Base-by-base conservation (phyloP, 2,329 filamentous ascomycete species). In the Cercospora zeina region DNA sequence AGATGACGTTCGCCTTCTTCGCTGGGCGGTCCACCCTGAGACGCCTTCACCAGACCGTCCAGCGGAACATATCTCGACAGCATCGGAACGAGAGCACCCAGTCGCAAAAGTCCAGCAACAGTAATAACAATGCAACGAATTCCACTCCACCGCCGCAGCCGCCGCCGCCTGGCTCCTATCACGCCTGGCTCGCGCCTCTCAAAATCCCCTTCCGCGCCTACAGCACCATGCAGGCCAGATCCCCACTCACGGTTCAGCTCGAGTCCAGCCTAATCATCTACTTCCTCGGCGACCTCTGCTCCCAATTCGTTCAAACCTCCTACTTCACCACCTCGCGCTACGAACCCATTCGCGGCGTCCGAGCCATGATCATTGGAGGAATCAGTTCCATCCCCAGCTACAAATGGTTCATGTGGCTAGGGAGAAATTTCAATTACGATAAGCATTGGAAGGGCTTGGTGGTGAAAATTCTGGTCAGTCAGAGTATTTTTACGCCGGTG, bases 361-460 rank as follows among this genome's bases (percentile, higher is more conserved):
- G 92, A 57, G 88, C 90, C 61, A 76, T 96, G 70, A 73, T 86
- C 2, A 93, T 96, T 61, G 91, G 91, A 3, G 86, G 84, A 1
- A 78, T 88, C 53, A 85, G 84, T 10, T 87, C 88, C 16, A 90
- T 96, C 62, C 93, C 93, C 0, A 85, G 84, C 50, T 96, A 93
- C 74, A 85, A 85, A 70, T 96, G 92, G 92, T 96, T 81, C 77
- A 81, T 93, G 68, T 96, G 88, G 77, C 83, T 97, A 13, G 88
- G 89, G 45, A 82, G 85, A 62, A 83, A 87, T 76, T 96, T 96
- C 83, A 96, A 96, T 78, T 96, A 90, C 77, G 69, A 85, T 7
- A 93, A 89, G 31, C 88, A 87, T 68, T 69, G 84, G 37, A 76
- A 90, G 54, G 92, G 89, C 2, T 81, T 97, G 33, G 80, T 81